Conservation (phyloP, 1,284 basidiomycete genomes). For the Wolfiporia cocos region DNA sequence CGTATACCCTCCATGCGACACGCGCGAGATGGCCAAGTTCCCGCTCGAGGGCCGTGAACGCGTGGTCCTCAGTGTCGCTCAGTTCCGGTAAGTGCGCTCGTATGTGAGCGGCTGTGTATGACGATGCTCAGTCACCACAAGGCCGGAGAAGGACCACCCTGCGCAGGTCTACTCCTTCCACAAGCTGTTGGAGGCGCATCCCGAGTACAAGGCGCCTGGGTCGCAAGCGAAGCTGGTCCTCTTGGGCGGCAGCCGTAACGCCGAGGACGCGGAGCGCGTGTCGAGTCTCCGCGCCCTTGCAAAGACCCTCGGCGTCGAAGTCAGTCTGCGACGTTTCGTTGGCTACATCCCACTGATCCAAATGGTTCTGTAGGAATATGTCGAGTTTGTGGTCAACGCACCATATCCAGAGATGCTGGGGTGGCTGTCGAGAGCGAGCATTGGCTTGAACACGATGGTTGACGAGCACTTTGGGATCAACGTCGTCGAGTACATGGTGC, state of each 20-base stretch:
- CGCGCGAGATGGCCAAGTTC: conserved; percentile 62
- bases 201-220: conserved; percentile 40
- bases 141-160: conserved; percentile 93
- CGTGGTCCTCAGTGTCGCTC: conserved; percentile 84
- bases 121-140: conserved; percentile 28
- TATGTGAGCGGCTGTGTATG: not conserved
- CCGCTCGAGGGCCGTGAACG: conserved; percentile 54
- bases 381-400: conserved; percentile 84
- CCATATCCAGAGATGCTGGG: conserved; percentile 66
- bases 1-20: conserved; percentile 94
- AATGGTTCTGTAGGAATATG: conserved; percentile 43
- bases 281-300: conserved; percentile 55
- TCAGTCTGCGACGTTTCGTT: conserved; percentile 33
- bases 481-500: conserved; percentile 94
- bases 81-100: conserved; percentile 65
- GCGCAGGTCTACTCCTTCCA: conserved; percentile 75
- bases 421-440: conserved; percentile 67
- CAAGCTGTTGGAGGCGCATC: conserved; percentile 51
- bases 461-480: conserved; percentile 99
- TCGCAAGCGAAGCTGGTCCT: conserved; percentile 54
- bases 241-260: conserved; percentile 82
- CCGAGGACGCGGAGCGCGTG: conserved; percentile 70
- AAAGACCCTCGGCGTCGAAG: conserved; percentile 59
- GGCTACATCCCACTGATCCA: too few species aligned
- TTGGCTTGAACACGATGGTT: conserved; percentile 95